A percentile compares a stretch with the other conserved stretches of the same genome.
Conservation (phyloP, 257 asterid genomes). For the Gardenia jasminoides region DNA sequence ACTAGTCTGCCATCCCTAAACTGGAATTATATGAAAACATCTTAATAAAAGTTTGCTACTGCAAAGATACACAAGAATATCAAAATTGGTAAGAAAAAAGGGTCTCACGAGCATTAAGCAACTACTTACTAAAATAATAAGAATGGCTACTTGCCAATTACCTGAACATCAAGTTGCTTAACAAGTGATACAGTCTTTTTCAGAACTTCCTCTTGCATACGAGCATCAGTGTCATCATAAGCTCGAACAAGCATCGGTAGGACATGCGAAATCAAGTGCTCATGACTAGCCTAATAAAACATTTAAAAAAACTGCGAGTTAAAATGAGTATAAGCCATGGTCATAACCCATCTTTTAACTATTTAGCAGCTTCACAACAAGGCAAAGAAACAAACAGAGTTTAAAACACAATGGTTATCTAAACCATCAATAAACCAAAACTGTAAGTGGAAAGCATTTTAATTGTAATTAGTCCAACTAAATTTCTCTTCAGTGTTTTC, state of each 20-base stretch:
- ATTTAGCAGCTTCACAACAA: background rate
- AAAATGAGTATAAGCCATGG: background rate
- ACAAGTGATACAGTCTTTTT: slow-evolving; percentile 75
- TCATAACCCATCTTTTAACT: background rate
- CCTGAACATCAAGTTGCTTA: slow-evolving; percentile 89
- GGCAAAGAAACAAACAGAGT: background rate
- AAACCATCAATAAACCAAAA: background rate
- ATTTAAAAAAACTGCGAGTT: background rate
- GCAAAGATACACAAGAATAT: background rate
- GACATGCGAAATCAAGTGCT: slow-evolving; percentile 73
- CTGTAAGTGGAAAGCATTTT: background rate
- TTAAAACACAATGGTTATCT: background rate
- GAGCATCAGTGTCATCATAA: slow-evolving; percentile 90
- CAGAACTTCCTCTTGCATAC: slow-evolving; percentile 98
- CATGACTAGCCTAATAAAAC: slow-evolving; percentile 71
- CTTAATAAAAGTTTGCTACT: background rate
- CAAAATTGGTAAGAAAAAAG: background rate
- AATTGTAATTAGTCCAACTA: background rate
- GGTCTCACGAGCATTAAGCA: background rate
- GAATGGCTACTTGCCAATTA: slow-evolving; percentile 27
- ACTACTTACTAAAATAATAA: background rate
- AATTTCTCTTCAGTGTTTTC: background rate
- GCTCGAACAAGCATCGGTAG: slow-evolving; percentile 96
- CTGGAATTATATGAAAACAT: background rate
- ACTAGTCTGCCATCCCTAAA: background rate